Base-by-base conservation (phyloP, 768 basidiomycete species). In the Tulasnella sp. region DNA sequence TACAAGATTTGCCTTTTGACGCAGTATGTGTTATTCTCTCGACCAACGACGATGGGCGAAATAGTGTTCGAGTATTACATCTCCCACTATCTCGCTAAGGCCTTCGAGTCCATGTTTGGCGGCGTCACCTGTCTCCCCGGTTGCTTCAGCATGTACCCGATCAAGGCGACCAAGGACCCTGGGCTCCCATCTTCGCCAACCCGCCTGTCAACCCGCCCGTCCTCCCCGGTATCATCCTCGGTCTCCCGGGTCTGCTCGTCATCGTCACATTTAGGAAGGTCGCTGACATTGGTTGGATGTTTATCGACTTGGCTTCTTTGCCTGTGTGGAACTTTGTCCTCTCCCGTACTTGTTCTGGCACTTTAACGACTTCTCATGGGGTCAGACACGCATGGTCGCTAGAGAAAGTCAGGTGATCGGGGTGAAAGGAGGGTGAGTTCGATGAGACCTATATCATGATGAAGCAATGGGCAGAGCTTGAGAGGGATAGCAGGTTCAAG, bases 1-100 rank as follows among this genome's bases (percentile, higher is more conserved):
- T 99, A 73, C 96, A 99, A 79, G 94, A 94, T 94, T 26, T 19
- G 24, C 41, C 19, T 10, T 63, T 44, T 3, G n/a, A 53, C 26
- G 15, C 17, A 9, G 17, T 21, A 19, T 51, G 30, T n/a, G n/a
- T 49, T 27, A 47, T 42, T 15, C 15, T 41, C 34, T 63, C 5
- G 48, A 64, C 5, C 50, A 38, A 10, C 9, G 9, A 54, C 45
- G 51, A 58, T 21, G 13, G 41, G 41, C 19, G 60, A 62, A 59
- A 15, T 65, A 97, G 96, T 98, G 58, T 99, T 99, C 71, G 95
- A 99, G 73, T 99, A 99, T 73, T 99, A 98, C 77, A 96, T 97
- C 74, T 97, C 96, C 8, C 96, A 99, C 70, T 95, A 98, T 71
- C 80, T 94, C 79, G 95, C 92, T 38, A 99, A 99, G 77, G 95